phyloP scores from a whole-genome alignment of 768 basidiomycete genomes.

The Hygrocybe punicea region DNA sequence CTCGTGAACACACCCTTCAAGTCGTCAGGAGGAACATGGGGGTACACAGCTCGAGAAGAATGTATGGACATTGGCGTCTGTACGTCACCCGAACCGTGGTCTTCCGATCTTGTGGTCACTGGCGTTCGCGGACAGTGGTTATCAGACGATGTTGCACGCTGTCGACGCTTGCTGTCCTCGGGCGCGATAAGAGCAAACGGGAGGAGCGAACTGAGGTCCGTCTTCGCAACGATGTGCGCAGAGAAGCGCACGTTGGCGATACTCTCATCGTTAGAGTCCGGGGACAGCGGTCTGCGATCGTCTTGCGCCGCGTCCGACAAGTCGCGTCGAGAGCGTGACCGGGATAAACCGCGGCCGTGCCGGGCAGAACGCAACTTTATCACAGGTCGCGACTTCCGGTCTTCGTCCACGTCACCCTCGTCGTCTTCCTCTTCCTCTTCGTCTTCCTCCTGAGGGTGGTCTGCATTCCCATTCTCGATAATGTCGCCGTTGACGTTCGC shows the following conservation, averaged over 20 bases:
- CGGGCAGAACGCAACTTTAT: constrained; percentile 66
- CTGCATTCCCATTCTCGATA: constrained; percentile 20
- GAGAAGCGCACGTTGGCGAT: constrained; percentile 77
- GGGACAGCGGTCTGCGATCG: constrained; percentile 53
- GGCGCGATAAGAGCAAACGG: constrained; percentile 82
- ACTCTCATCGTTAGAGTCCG: constrained; percentile 64
- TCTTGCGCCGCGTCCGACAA: constrained; percentile 57
- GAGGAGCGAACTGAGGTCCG: constrained; percentile 54
- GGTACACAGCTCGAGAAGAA: constrained; percentile 41
- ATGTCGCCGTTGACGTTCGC: constrained; percentile 24
- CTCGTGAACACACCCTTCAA: constrained; percentile 73
- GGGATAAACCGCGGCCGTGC: constrained; percentile 46
- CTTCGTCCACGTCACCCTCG: constrained; percentile 45
- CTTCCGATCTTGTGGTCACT: constrained; percentile 25
- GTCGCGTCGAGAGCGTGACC: constrained; percentile 72
- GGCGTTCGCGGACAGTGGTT: background rate
- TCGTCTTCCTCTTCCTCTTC: constrained; percentile 31
- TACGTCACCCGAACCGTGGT: constrained; percentile 24
- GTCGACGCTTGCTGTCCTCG: constrained; percentile 46
- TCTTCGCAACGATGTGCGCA: constrained; percentile 61
- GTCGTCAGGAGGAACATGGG: constrained; percentile 59
- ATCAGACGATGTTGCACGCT: constrained; percentile 35
- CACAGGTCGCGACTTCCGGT: constrained; percentile 64
- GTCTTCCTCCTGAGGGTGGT: constrained; percentile 25
- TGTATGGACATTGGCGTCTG: background rate